Evolutionary conservation across 2,329 filamentous ascomycete species (phyloP).

Genomic region (Chlorencoelia australis): DNA sequence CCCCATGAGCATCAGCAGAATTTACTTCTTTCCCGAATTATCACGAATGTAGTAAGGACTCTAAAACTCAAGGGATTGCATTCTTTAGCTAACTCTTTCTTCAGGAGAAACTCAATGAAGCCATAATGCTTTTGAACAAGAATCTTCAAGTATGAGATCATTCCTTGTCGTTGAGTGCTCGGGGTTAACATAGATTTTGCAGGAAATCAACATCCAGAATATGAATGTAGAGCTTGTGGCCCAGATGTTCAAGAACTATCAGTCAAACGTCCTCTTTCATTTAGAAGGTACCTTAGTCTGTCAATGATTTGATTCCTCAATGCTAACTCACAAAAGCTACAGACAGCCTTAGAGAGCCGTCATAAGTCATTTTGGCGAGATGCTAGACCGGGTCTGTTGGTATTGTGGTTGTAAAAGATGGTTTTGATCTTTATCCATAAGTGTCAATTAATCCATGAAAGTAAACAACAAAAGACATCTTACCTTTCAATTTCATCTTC

Average conservation of each 20-base stretch:
- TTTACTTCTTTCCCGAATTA: conserved; percentile 84
- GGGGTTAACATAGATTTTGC: conserved; percentile 7
- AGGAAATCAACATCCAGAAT: conserved; percentile 98
- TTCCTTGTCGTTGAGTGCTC: not conserved
- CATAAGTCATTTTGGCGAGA: conserved; percentile 37
- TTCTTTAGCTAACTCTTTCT: no score
- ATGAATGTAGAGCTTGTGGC: conserved; percentile 98
- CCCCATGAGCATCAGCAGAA: conserved; percentile 98
- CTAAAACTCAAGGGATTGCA: conserved; percentile 1
- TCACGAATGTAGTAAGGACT: conserved; percentile 83
- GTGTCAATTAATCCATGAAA: no score
- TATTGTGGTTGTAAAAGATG: no score
- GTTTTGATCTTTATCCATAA: no score
- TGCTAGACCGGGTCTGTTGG: no score
- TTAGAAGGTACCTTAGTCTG: conserved; percentile 63
- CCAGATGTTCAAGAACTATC: conserved; percentile 99
- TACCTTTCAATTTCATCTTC: not conserved
- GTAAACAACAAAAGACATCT: not conserved
- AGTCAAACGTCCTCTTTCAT: conserved; percentile 94
- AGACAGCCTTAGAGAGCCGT: conserved; percentile 71
- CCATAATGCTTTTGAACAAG: conserved; percentile 86
- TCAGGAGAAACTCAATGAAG: conserved; percentile 95
- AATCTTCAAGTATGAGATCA: conserved; percentile 58
- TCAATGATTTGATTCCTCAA: conserved; percentile 5
- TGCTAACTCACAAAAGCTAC: conserved; percentile 48